phyloP scores from a whole-genome alignment of 371 early-diverging fungal genomes.

The Rhizopus arrhizus region DNA sequence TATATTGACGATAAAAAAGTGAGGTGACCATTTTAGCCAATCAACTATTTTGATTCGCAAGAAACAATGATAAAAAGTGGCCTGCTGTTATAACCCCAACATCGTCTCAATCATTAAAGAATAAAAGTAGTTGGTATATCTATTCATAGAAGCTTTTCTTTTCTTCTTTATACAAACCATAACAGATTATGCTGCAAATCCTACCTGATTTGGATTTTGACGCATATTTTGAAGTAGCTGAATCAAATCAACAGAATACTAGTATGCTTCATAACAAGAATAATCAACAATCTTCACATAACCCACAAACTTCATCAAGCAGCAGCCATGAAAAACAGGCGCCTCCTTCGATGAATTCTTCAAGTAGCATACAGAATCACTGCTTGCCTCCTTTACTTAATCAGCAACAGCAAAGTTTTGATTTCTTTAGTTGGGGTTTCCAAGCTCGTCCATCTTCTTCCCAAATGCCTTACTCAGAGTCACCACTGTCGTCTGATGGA shows the following conservation, averaged over 20 bases:
- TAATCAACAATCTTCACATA: constrained; percentile 1
- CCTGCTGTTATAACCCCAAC: constrained; percentile 13
- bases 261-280: constrained; percentile 21
- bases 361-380: no score
- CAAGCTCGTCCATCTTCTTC: constrained; percentile 7
- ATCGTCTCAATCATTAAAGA: not conserved
- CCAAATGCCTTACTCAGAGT: not conserved
- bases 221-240: constrained; percentile 27
- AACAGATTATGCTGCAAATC: constrained; percentile 25
- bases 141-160: constrained; percentile 6
- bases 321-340: not conserved
- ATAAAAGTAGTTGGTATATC: not conserved
- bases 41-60: constrained; percentile 4
- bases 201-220: constrained; percentile 30
- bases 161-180: constrained; percentile 3
- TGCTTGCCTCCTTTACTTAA: not conserved
- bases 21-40: constrained; percentile 33
- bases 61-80: constrained; percentile 15
- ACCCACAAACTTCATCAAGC: not conserved
- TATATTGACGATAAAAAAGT: constrained; percentile 15
- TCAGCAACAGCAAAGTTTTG: constrained; percentile 12
- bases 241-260: constrained; percentile 20
- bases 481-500: constrained; percentile 28
- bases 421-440: no score
- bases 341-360: no score